Evolutionary conservation across 768 basidiomycete species (phyloP).

Genomic region (Leucosporidium scottii): DNA sequence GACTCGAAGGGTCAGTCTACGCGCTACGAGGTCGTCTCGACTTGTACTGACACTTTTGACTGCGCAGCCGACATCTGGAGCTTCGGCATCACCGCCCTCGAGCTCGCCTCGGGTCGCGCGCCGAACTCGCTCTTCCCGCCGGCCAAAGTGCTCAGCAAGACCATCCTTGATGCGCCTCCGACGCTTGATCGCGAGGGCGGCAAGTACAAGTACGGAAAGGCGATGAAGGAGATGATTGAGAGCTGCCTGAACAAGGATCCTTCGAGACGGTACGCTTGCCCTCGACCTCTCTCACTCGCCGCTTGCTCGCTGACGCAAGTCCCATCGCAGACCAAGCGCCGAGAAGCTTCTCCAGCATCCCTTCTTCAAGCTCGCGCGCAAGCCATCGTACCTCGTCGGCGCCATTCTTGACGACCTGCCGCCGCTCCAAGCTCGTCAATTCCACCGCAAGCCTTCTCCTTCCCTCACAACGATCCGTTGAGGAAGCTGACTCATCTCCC

Average conservation of each 20-base stretch:
- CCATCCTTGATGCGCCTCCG: slow-evolving; percentile 73
- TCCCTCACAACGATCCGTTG: not conserved
- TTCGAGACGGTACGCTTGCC: slow-evolving; percentile 52
- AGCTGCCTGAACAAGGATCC: slow-evolving; percentile 81
- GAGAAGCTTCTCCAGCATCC: slow-evolving; percentile 64
- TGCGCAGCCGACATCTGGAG: slow-evolving; percentile 86
- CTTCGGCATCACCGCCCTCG: slow-evolving; percentile 89
- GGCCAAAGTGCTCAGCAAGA: slow-evolving; percentile 66
- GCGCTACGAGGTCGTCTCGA: too few species aligned
- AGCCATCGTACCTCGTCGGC: slow-evolving; percentile 67
- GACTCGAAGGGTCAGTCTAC: slow-evolving; percentile 47
- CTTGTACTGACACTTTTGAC: not conserved
- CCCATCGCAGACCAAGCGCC: slow-evolving; percentile 59
- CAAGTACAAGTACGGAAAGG: slow-evolving; percentile 64
- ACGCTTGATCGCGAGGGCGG: slow-evolving; percentile 67
- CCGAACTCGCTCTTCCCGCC: slow-evolving; percentile 73
- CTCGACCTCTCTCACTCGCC: not conserved
- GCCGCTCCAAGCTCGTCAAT: slow-evolving; percentile 31
- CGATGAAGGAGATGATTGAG: slow-evolving; percentile 75
- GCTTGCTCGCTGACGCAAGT: not conserved
- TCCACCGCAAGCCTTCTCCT: slow-evolving; percentile 19
- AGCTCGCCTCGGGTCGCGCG: slow-evolving; percentile 76
- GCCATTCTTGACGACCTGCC: slow-evolving; percentile 52
- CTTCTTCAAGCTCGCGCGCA: slow-evolving; percentile 74
- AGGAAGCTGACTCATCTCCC: too few species aligned